Evolutionary conservation across 805 yeast genomes (phyloP), one percentile per base, ranked within the genome.

Genomic region (Alloascoidea africana): DNA sequence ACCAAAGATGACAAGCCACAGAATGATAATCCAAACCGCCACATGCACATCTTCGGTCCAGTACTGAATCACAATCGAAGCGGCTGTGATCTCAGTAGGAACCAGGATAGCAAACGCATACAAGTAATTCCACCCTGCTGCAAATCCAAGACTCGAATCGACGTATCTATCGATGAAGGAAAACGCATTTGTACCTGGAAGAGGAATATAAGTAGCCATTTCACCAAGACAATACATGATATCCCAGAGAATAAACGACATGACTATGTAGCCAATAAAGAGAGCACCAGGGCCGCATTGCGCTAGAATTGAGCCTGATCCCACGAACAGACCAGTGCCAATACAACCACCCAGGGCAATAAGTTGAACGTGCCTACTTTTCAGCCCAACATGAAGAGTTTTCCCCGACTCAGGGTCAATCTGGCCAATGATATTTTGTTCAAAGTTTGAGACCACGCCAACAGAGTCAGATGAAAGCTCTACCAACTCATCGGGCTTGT

Each of bases 261-360:
- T 66, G 35, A 76, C 58, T 17, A 73, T 44, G 51, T 79, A 82
- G 8, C 85, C 74, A 17, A 73, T 59, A 30, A 82, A 63, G 27
- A 73, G 45, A 18, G 70, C 71, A 1, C 78, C 82, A n/a, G 91
- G 89, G 17, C 91, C 91, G 52, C 84, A 81, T 18, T 65, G 60
- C 14, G 65, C 46, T 37, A 81, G 56, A 2, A 82, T 68, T 14
- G 65, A 55, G 41, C 83, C 82, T 2, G 85, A 69, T 50, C 85
- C 84, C 19, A 84, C 78, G 42, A 84, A 73, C 37, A 84, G 62
- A 50, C 91, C 94, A 5, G 89, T 77, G 47, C 94, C 94, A 46
- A 83, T 81, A 42, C 79, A 69, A 33, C 89, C 87, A 46, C 89
- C 91, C 43, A 82, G 63, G 36, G 91, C 86, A 58, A 82, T 82